Percentiles rank a stretch among this genome's conserved stretches.
Conservation (phyloP, 192 early-diverging fungal genomes). For the Podila epicladia region DNA sequence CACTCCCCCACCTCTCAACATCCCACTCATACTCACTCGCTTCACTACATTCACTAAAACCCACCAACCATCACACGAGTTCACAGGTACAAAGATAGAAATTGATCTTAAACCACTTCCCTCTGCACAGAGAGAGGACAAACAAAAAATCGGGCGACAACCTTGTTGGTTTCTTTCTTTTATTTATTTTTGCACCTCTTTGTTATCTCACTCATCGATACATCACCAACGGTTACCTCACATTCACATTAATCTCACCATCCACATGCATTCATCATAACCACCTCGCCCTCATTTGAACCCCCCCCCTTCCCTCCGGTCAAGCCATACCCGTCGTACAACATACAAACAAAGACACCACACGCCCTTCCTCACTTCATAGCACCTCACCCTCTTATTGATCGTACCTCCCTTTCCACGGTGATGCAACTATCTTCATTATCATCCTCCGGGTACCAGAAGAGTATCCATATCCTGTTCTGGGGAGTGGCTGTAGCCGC, state of each 20-base stretch:
- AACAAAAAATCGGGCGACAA: too few relatives aligned
- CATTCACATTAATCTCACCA: not conserved
- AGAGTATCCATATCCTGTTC: constrained; percentile 10
- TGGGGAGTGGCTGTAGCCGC: constrained; percentile 6
- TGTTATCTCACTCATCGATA: not conserved
- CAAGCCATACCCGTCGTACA: not conserved
- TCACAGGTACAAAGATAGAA: not conserved
- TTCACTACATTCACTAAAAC: not conserved
- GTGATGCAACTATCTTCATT: not conserved
- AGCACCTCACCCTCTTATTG: too few relatives aligned
- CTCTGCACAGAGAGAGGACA: too few relatives aligned
- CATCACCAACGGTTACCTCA: not conserved
- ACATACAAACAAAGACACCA: not conserved
- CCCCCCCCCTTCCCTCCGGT: not conserved
- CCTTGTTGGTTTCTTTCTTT: not conserved
- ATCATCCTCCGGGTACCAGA: not conserved
- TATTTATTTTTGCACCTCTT: not conserved
- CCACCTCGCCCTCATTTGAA: not conserved
- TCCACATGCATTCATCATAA: constrained; percentile 7
- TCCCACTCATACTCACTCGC: not conserved
- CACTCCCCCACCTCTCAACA: not conserved
- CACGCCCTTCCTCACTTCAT: not conserved
- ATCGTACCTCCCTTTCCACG: not conserved
- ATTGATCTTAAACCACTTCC: too few relatives aligned
- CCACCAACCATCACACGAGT: not conserved